Percentiles rank a stretch among this genome's conserved stretches.
These are phyloP conservation scores for Solanum raphanifolium DNA, from an alignment of 257 asterid genomes.

Conservation along the genomic window DNA sequence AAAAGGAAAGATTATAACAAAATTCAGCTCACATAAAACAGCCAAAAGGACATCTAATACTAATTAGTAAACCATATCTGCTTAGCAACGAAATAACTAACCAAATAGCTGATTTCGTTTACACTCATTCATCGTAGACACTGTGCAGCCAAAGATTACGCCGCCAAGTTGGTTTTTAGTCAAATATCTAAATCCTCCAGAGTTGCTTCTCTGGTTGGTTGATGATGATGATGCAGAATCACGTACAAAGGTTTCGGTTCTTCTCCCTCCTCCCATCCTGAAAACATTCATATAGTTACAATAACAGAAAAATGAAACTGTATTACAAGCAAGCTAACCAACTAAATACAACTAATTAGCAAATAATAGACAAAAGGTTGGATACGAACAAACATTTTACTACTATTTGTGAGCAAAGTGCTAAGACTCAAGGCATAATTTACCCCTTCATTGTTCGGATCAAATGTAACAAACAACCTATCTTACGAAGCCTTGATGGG, in stretches of 20 bases:
- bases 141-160: slow-evolving; percentile 33
- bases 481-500: not conserved
- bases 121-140: slow-evolving; percentile 20
- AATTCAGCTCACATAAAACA: not conserved
- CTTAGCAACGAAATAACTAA: slow-evolving; percentile 3
- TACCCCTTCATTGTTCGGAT: not conserved
- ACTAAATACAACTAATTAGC: not conserved
- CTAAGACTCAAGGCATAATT: not conserved
- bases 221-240: slow-evolving; percentile 12
- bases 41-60: not conserved
- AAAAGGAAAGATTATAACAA: not conserved
- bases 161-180: slow-evolving; percentile 22
- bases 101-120: slow-evolving; percentile 24
- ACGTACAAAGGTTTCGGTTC: not conserved
- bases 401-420: not conserved
- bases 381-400: not conserved
- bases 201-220: not conserved
- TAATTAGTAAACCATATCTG: no score
- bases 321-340: not conserved
- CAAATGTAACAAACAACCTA: not conserved
- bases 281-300: not conserved
- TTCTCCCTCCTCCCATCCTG: slow-evolving; percentile 46
- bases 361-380: not conserved
- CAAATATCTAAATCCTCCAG: slow-evolving; percentile 11
- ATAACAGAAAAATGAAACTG: not conserved